A percentile compares a stretch with the other conserved stretches of the same genome.
Evolutionary conservation across 139 green algal genomes (phyloP).

Genomic region (Asterochloris erici): DNA sequence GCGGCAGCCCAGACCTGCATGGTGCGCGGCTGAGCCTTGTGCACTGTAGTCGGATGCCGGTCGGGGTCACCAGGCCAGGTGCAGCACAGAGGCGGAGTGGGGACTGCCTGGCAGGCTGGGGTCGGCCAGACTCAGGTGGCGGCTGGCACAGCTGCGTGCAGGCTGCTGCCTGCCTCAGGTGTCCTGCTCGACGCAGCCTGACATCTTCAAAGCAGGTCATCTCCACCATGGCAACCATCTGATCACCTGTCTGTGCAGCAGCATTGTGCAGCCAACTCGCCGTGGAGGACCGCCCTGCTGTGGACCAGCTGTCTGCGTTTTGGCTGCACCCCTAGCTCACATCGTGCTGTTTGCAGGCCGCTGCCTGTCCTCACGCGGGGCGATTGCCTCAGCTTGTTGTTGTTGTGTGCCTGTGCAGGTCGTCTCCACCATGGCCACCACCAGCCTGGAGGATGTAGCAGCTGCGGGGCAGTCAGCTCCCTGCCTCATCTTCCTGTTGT

Average conservation of each 20-base stretch:
- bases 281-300: not conserved
- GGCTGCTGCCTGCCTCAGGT: not conserved
- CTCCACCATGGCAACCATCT: no score
- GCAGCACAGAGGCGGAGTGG: not conserved
- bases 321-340: not conserved
- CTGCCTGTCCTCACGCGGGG: not conserved
- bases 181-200: not conserved
- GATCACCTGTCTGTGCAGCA: no score
- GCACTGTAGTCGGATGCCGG: not conserved
- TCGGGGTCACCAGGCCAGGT: not conserved
- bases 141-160: not conserved
- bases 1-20: conserved; percentile 42
- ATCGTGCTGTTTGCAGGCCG: not conserved
- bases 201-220: not conserved
- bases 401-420: conserved; percentile 25
- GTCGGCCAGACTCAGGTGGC: not conserved
- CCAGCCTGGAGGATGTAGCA: conserved; percentile 46
- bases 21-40: conserved; percentile 1
- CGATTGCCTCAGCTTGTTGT: not conserved
- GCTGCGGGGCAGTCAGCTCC: conserved; percentile 23
- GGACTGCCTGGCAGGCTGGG: not conserved
- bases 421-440: conserved; percentile 75
- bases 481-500: conserved; percentile 73
- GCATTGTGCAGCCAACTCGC: no score
- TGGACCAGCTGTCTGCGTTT: not conserved